Evolutionary conservation across 352 stramenopile genomes (phyloP), one percentile per base, ranked within the genome.

Genomic region (Globisporangium okanoganense): DNA sequence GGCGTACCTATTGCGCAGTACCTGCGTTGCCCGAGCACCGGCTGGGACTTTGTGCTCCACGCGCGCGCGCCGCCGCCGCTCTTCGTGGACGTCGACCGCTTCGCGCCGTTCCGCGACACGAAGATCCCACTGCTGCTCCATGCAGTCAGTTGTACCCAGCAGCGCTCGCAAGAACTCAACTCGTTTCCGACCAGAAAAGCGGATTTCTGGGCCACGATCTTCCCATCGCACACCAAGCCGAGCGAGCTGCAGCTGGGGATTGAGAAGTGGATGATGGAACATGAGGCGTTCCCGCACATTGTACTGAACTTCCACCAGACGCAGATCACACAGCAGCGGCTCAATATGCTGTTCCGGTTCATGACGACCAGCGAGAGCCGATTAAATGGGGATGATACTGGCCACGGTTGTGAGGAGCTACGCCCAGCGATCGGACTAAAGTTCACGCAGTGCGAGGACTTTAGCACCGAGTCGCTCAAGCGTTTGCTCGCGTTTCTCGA

Each of bases 291-390:
- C 53, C 53, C 53, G 7, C 53, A 35, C 22, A 35, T 35, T 3
- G 53, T 59, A 36, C 38, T 59, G 36, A 59, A 36, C 20, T 47
- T 59, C 36, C 53, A 59, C 53, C 53, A 59, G 53, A 50, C 27
- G 33, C 10, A 38, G 24, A 47, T 59, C 33, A 36, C 22, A 5
- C n/a, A 45, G 14, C 14, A 35, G 38, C 12, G 22, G 16, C 36
- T 59, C 53, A 22, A 12, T 24, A 47, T 47, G 24, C 38, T 59
- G 27, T 12, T 55, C 18, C 27, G 25, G 27, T 55, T 55, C 27
- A 40, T 40, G 48, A 55, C 48, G 25, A 54, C 6, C 18, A 22
- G 25, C 20, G 45, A 13, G 14, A 33, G 5, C 14, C 36, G 4
- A 12, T 43, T 43, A 13, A 43, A 14, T 43, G 36, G 12, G 36